phyloP scores from a whole-genome alignment of 2,329 filamentous ascomycete genomes.

The Trichoderma sp. region DNA sequence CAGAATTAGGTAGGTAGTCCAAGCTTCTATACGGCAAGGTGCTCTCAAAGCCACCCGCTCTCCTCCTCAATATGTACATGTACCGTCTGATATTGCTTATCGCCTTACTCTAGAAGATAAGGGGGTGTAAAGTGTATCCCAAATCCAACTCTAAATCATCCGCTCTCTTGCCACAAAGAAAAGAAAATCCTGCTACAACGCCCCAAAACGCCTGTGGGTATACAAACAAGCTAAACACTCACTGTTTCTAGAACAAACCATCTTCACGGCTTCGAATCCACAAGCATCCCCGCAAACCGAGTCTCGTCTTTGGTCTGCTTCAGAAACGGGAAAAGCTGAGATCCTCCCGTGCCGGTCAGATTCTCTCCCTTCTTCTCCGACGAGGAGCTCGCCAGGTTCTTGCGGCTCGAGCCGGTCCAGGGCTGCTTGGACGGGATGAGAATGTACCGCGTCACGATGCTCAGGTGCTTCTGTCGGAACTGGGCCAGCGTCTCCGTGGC shows the following conservation, averaged over 20 bases:
- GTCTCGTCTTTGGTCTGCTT: constrained; percentile 90
- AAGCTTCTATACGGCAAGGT: too few species aligned
- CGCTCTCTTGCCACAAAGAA: background rate
- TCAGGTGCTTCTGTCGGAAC: constrained; percentile 84
- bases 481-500: constrained; percentile 74
- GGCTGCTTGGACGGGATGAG: constrained; percentile 69
- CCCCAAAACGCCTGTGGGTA: constrained; percentile 4
- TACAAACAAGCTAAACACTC: background rate
- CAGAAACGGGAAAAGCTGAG: constrained; percentile 82
- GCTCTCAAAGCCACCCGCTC: too few species aligned
- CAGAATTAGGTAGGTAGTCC: too few species aligned
- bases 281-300: constrained; percentile 41
- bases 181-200: background rate
- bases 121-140: too few species aligned
- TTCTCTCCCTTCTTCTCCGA: constrained; percentile 45
- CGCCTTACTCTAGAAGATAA: too few species aligned
- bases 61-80: too few species aligned
- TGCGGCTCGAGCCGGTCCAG: constrained; percentile 34
- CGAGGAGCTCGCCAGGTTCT: constrained; percentile 52
- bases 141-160: background rate
- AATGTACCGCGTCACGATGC: constrained; percentile 89
- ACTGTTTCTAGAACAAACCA: too few species aligned
- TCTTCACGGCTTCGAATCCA: constrained; percentile 22
- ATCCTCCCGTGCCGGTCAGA: constrained; percentile 84
- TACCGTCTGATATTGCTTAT: background rate